Conservation (phyloP, 2,329 filamentous ascomycete genomes). For the Aspergillus tamarii region DNA sequence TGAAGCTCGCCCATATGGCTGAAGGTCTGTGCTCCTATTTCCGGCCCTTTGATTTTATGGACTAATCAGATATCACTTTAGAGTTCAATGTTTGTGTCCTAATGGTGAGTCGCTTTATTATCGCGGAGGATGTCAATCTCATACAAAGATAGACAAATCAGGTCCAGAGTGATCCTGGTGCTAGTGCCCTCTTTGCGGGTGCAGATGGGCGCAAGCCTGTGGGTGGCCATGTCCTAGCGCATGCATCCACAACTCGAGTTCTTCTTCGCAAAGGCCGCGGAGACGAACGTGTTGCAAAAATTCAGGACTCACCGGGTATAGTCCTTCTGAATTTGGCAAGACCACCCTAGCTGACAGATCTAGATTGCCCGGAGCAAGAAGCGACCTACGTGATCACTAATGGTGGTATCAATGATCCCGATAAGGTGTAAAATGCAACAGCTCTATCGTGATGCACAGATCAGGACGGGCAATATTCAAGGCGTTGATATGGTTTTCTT, state of each 20-base stretch:
- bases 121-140: neutral
- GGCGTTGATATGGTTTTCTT: neutral
- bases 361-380: conserved; percentile 69
- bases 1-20: conserved; percentile 66
- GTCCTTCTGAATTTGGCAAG: neutral
- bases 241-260: conserved; percentile 68
- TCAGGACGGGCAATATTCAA: neutral
- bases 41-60: neutral
- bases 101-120: conserved; percentile 49
- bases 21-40: conserved; percentile 50
- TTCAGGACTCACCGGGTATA: conserved; percentile 67
- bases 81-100: conserved; percentile 70
- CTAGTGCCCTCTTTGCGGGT: conserved; percentile 67
- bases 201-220: conserved; percentile 70
- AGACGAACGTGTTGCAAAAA: conserved; percentile 71
- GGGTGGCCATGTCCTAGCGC: conserved; percentile 69
- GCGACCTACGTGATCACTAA: conserved; percentile 72
- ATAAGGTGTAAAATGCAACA: conserved; percentile 55
- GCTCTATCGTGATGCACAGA: neutral
- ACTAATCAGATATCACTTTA: conserved; percentile 25
- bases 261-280: conserved; percentile 69
- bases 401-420: conserved; percentile 69
- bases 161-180: conserved; percentile 71
- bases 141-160: conserved; percentile 61
- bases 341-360: conserved; percentile 12